Base-by-base conservation (phyloP, 164 flowering plant species). In the Nymphaea colorata region DNA sequence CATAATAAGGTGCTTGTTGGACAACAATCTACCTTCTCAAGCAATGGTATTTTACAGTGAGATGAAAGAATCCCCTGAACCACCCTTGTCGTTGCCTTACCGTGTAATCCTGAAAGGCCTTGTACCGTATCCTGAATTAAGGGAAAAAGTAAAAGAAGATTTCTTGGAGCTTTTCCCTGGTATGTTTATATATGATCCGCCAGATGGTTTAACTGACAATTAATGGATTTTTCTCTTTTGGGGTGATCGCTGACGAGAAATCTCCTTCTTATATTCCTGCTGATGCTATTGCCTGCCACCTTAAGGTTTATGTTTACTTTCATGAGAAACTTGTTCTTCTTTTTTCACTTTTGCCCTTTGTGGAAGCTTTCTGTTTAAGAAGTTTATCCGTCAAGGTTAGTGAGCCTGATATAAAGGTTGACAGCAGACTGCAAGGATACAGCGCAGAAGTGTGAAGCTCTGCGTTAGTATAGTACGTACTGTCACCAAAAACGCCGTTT, bases 101-200 rank as follows among this genome's bases (percentile, higher is more conserved):
- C 88, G 99, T 41, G 97, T 91, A 62, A 88, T 94, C 63, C 74
- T 94, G 78, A 95, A 95, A 75, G 99, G 98, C 63, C 89, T 92
- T 16, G 44, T 95, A 42, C 89, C 91, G 5, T 92, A 89, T 61
- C 97, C 98, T 25, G 98, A 91, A 62, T 64, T 91, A 76, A 86
- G 98, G 67, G 98, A 94, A 78, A 88, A 78, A 77, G 97, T 95
- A 57, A 95, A 88, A 75, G 89, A 86, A 45, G 97, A 95, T 70
- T 95, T 90, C 79, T 74, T 88, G 80, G 87, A 86, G 74, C 86
- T 94, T 62, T 94, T 94, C 77, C 99, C 97, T 18, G 79, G 67
- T 67, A 86, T 88, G 89, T 77, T 83, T 69, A 84, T 88, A 12
- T 91, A 86, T 73, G 97, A 93, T 41, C 93, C 95, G 10, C 93